Evolutionary conservation across 2,329 filamentous ascomycete species (phyloP), one percentile per base, ranked within the genome.

Genomic region (Fusarium subglutinans): DNA sequence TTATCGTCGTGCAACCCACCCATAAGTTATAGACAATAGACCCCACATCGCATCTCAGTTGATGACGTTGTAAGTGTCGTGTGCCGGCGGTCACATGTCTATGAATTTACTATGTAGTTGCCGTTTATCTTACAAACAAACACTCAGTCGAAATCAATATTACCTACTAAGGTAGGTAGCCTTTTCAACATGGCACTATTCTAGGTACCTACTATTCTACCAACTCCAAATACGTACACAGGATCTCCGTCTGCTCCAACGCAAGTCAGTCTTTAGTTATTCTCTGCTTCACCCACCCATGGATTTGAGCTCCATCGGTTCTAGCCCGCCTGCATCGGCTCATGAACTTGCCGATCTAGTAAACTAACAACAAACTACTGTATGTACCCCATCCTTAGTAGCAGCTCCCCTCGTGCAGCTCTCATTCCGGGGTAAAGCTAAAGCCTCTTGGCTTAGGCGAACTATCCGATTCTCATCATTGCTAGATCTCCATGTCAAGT

Each of bases 11-110:
- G 55, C n/a, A 41, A 54, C 59, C 47, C 44, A 60, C 70, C 12
- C 6, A 26, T 26, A 26, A 26, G 26, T 26, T 26, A 5, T 26
- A 26, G 26, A 26, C 26, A 26, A 26, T 26, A 4, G 12, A 30
- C 30, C 58, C 68, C 73, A 74, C 70, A 63, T 58, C 63, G 71
- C 70, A 66, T 58, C 60, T 58, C 62, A 62, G 26, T 30, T 30
- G 47, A 76, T 76, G 74, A 76, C 74, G 72, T 76, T 68, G 59
- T 60, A 48, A 43, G 17, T 53, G 60, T 56, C 33, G n/a, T 17
- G 20, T 37, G 33, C 24, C 17, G 11, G 28, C 22, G 26, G 53
- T 60, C 53, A 63, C 53, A 59, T 57, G 59, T 33, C 40, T n/a
- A 12, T 12, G 33, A 28, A 37, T 38, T 24, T 17, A 37, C 35